Conservation (phyloP, 1,284 basidiomycete genomes). For the Malassezia restricta region DNA sequence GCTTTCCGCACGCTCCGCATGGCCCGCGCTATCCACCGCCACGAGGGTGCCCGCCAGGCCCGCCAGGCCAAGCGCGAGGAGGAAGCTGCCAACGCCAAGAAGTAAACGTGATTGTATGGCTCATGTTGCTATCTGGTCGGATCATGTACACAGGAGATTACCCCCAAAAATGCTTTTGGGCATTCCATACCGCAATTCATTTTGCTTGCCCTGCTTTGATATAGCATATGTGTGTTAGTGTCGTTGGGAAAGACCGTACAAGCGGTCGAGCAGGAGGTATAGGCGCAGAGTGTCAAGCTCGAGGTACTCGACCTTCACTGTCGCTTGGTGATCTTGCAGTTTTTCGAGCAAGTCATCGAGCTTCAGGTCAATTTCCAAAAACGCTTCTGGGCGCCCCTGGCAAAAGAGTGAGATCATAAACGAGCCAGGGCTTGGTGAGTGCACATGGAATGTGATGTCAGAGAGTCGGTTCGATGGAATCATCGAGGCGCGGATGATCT, state of each 20-base stretch:
- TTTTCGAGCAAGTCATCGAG: slow-evolving; percentile 93
- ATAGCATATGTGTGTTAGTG: not conserved
- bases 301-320: slow-evolving; percentile 91
- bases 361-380: slow-evolving; percentile 98
- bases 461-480: slow-evolving; percentile 87
- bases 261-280: slow-evolving; percentile 54
- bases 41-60: slow-evolving; percentile 75
- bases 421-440: slow-evolving; percentile 89
- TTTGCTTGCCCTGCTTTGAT: slow-evolving; percentile 10
- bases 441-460: slow-evolving; percentile 97
- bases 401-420: slow-evolving; percentile 98
- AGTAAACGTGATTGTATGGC: slow-evolving; percentile 52
- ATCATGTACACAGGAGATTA: slow-evolving; percentile 14
- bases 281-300: slow-evolving; percentile 93
- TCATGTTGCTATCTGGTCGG: not conserved
- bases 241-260: not conserved
- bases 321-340: slow-evolving; percentile 96
- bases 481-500: slow-evolving; percentile 96
- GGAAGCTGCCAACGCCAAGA: slow-evolving; percentile 83
- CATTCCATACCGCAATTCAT: slow-evolving; percentile 12
- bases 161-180: slow-evolving; percentile 12
- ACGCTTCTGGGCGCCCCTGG: slow-evolving; percentile 97
- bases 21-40: slow-evolving; percentile 68
- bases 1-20: slow-evolving; percentile 72
- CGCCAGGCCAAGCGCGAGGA: slow-evolving; percentile 60